Base-by-base conservation (phyloP, 176 grass and related monocot species). In the Areca catechu region DNA sequence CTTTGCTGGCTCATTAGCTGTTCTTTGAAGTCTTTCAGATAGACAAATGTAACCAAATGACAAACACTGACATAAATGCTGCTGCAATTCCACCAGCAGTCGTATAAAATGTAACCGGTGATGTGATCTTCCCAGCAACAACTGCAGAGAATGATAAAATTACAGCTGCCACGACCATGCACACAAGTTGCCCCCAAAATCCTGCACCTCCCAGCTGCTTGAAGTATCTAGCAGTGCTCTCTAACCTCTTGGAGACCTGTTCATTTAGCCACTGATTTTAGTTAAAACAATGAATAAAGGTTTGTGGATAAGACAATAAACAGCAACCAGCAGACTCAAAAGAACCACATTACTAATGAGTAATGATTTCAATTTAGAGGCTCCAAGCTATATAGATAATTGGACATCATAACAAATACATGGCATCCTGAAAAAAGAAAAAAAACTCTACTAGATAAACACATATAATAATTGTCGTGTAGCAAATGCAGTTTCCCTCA, bases 1-100 rank as follows among this genome's bases (percentile, higher is more conserved):
- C 87, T 98, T 98, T 61, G 87, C 61, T 20, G 93, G 93, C 19
- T 88, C 83, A 43, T 84, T 92, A 65, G 93, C 73, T 16, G 81
- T 92, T 76, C 63, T 89, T 61, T 54, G 76, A 55, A 98, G 93
- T 49, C 81, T 83, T 77, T 92, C 84, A 60, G 93, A 88, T 29
- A 98, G 75, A 55, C 84, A 72, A 19, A 98, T 85, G 58, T 98
- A 98, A 51, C 93, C 87, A 64, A 98, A 98, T 65, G 93, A 92
- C 93, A 70, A 97, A 98, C n/a, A 92, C 80, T 68, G 93, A 98
- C 66, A 98, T 59, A 62, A 98, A 97, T 37, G 87, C 93, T 19
- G 84, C 84, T 4, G 71, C 81, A 73, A 98, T 66, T 56, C 84
- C 75, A 58, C 68, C 78, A 69, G 93, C 63, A 75, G 93, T 97